A percentile compares a stretch with the other conserved stretches of the same genome.
phyloP scores from a whole-genome alignment of 495 filamentous ascomycete genomes.

The Aspergillus sclerotioniger region DNA sequence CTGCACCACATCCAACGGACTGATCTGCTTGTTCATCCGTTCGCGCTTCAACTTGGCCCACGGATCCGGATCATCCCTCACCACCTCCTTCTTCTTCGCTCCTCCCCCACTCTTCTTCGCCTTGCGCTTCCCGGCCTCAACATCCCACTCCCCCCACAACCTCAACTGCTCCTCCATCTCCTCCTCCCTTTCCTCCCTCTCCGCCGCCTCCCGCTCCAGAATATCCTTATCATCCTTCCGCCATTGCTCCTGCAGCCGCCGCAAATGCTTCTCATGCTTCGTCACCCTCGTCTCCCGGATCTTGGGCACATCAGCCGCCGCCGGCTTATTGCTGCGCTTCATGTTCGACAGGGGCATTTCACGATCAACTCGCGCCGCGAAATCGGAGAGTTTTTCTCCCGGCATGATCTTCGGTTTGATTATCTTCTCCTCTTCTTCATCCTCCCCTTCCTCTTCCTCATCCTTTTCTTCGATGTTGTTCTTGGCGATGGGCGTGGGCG shows the following conservation, averaged over 20 bases:
- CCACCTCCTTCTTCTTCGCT: constrained; percentile 40
- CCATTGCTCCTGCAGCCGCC: constrained; percentile 78
- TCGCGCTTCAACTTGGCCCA: constrained; percentile 72
- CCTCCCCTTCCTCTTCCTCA: constrained; percentile 4
- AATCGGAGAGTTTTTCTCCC: constrained; percentile 79
- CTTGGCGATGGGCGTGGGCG: background rate
- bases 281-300: constrained; percentile 61
- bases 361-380: constrained; percentile 80
- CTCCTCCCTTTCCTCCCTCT: constrained; percentile 56
- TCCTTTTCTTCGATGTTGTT: constrained; percentile 12
- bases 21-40: constrained; percentile 47
- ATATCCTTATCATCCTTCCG: constrained; percentile 66
- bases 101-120: constrained; percentile 53
- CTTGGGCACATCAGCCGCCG: constrained; percentile 31
- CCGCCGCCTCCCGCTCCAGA: constrained; percentile 63
- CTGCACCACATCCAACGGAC: constrained; percentile 74
- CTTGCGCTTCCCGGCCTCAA: constrained; percentile 49
- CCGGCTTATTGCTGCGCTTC: constrained; percentile 37
- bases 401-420: constrained; percentile 65
- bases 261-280: constrained; percentile 79
- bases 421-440: background rate
- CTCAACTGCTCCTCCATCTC: constrained; percentile 50
- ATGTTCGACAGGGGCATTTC: constrained; percentile 71
- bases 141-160: constrained; percentile 50
- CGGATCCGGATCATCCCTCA: constrained; percentile 65